Conservation (phyloP, 169 alveolate species). For the Eimeria maxima region DNA sequence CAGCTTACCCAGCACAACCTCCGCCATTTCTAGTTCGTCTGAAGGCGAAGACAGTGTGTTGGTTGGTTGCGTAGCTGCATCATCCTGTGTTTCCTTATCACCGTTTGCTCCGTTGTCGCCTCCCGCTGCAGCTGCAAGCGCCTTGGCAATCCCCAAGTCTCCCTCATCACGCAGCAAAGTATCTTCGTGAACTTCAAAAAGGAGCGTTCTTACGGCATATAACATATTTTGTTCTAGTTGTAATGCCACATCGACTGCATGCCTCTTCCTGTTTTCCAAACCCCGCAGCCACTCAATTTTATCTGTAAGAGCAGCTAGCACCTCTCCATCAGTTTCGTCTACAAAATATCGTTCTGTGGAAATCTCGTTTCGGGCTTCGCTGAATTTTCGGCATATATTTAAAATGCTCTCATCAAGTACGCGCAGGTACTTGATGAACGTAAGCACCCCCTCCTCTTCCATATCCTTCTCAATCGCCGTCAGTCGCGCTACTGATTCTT, state of each 20-base stretch:
- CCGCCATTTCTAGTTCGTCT: background rate
- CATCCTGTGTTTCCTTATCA: background rate
- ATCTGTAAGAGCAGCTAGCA: background rate
- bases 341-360: background rate
- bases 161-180: background rate
- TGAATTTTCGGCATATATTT: conserved; percentile 1
- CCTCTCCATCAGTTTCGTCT: background rate
- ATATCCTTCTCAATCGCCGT: background rate
- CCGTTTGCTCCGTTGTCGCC: background rate
- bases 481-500: background rate
- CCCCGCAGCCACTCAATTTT: conserved; percentile 24
- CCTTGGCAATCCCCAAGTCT: conserved; percentile 28
- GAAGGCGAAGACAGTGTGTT: background rate
- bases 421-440: conserved; percentile 4
- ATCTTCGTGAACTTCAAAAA: background rate
- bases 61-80: background rate
- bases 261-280: background rate
- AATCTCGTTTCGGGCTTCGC: background rate
- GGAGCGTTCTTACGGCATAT: background rate
- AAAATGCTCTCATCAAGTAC: background rate
- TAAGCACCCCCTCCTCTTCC: background rate
- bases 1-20: conserved; percentile 19
- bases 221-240: conserved; percentile 6
- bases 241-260: background rate
- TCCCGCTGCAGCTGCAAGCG: background rate